Evolutionary conservation across 1,284 basidiomycete genomes (phyloP), one percentile per base, ranked within the genome.

Genomic region (Pseudozyma sp.): DNA sequence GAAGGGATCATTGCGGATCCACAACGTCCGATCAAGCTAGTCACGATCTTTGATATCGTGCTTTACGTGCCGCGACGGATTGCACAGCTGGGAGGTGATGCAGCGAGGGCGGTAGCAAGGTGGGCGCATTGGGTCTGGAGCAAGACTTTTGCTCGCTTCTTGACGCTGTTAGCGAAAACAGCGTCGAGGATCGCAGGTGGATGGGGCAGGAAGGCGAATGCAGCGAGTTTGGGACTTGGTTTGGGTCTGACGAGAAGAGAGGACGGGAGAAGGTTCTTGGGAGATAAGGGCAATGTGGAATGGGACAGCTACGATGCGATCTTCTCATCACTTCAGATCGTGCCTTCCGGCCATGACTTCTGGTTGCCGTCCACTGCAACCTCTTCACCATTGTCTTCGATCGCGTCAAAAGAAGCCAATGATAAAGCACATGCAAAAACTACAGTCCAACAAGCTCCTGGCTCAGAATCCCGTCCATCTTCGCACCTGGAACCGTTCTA

Each of bases 261-360:
- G n/a, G 58, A 70, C 38, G 68, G 58, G 19, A 45, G 68, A n/a
- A 49, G 62, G 0, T 70, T 70, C 39, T 34, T 70, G 42, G 61
- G 61, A 1, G 52, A 60, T 1, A 56, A 69, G 18, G 56, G 60
- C 16, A 34, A 39, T n/a, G 50, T 57, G 13, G 51, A 45, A 11
- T 74, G 71, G 71, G 55, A 66, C 12, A 69, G 50, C 49, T 69
- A 69, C 62, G 72, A 79, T 49, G 54, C 56, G 0, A 53, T 80
- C 0, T 80, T 78, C 16, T 31, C 42, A 3, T 64, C 67, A 6
- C 86, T 97, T 11, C 90, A 93, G 14, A 90, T 95, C 83, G 89
- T 97, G 13, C 89, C 91, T 0, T 87, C 90, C 1, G 92, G 93
- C 5, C 87, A 87, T 65, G 79, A 78, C 52, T 53, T 59, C 47